Conservation (phyloP, 306 rosid species). For the Begonia masoniana region DNA sequence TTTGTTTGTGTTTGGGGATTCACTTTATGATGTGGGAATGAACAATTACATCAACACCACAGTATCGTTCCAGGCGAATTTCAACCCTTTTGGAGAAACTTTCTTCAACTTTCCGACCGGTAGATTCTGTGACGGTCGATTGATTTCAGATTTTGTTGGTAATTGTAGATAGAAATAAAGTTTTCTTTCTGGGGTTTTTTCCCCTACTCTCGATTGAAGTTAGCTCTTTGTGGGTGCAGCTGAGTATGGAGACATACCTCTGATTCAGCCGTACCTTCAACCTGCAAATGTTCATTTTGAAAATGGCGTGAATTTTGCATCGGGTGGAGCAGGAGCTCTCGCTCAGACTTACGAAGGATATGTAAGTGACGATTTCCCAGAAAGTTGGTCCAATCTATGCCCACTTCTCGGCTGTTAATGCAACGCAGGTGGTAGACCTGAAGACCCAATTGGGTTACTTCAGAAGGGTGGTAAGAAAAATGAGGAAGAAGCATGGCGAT, state of each 20-base stretch:
- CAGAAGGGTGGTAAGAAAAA: conserved; percentile 16
- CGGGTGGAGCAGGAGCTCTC: conserved; percentile 37
- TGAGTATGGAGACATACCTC: conserved; percentile 38
- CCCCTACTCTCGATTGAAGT: not conserved
- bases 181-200: no score
- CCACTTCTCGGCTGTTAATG: not conserved
- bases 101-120: conserved; percentile 32
- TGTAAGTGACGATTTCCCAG: conserved; percentile 5
- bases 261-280: conserved; percentile 33
- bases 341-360: conserved; percentile 5
- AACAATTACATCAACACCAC: conserved; percentile 31
- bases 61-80: conserved; percentile 17
- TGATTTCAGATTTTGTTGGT: conserved; percentile 33
- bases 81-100: conserved; percentile 23
- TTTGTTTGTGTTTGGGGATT: conserved; percentile 31
- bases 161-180: not conserved
- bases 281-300: conserved; percentile 19
- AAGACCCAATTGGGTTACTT: conserved; percentile 28
- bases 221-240: conserved; percentile 22
- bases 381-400: not conserved
- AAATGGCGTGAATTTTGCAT: conserved; percentile 54
- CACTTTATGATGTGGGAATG: conserved; percentile 31
- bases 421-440: conserved; percentile 23
- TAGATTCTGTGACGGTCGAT: conserved; percentile 24
- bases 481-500: conserved; percentile 22